Percentiles rank a stretch among this genome's conserved stretches.
Conservation (phyloP, 257 asterid species). For the Scutellaria baicalensis region DNA sequence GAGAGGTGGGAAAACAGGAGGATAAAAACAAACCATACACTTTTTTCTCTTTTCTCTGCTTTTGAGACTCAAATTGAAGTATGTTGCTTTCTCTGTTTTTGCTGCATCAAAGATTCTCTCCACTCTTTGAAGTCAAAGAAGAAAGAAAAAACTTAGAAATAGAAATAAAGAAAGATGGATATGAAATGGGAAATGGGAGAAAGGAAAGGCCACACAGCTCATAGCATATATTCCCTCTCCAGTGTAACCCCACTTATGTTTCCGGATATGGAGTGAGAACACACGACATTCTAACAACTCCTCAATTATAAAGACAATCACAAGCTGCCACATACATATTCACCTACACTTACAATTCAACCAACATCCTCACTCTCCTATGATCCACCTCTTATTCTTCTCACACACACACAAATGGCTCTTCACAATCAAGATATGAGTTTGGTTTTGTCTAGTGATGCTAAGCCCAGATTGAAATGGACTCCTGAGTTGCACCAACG, state of each 20-base stretch:
- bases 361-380: conserved; percentile 5
- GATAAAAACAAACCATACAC: conserved; percentile 72
- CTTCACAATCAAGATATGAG: conserved; percentile 43
- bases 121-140: conserved; percentile 69
- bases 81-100: conserved; percentile 70
- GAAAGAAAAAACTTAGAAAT: conserved; percentile 17
- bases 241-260: conserved; percentile 64
- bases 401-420: conserved; percentile 38
- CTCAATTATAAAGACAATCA: conserved; percentile 50
- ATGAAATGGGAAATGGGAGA: conserved; percentile 67
- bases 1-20: conserved; percentile 29
- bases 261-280: conserved; percentile 92
- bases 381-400: conserved; percentile 19
- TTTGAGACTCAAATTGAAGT: conserved; percentile 58
- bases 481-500: conserved; percentile 77
- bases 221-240: conserved; percentile 77
- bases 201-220: conserved; percentile 51
- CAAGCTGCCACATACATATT: conserved; percentile 32
- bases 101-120: conserved; percentile 65
- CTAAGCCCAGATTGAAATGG: conserved; percentile 92
- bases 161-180: conserved; percentile 29
- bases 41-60: conserved; percentile 61
- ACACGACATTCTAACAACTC: conserved; percentile 49
- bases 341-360: conserved; percentile 19
- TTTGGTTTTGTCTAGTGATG: conserved; percentile 71